Percentiles rank a stretch among this genome's conserved stretches.
Conservation (phyloP, 2,329 filamentous ascomycete genomes). For the Keithomyces neogunnii region DNA sequence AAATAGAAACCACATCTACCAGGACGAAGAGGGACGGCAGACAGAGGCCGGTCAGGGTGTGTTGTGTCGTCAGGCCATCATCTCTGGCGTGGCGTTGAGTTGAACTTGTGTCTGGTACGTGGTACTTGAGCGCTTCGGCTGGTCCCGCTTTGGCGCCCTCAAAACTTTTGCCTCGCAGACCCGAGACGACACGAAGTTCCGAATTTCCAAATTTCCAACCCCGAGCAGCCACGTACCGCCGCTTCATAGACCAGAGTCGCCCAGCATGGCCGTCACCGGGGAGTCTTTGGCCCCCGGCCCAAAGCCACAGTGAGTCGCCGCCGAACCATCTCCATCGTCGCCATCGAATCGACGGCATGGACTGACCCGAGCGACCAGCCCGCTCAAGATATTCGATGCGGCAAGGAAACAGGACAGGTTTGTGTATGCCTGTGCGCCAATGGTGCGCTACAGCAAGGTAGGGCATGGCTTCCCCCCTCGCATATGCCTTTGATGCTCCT, state of each 20-base stretch:
- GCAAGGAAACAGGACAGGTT: conserved; percentile 43
- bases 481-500: not conserved
- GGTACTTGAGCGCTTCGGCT: not conserved
- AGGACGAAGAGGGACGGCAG: too few relatives aligned
- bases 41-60: not conserved
- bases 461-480: too few relatives aligned
- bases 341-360: not conserved
- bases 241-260: not conserved
- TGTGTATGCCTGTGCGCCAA: conserved; percentile 54
- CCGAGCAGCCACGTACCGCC: not conserved
- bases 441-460: conserved; percentile 58
- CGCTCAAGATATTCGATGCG: conserved; percentile 50
- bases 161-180: not conserved
- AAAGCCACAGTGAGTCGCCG: conserved; percentile 6
- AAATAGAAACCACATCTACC: too few relatives aligned
- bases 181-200: not conserved
- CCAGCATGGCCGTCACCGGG: conserved; percentile 4
- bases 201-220: not conserved
- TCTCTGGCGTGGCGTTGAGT: too few relatives aligned
- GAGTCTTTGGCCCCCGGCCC: not conserved
- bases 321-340: not conserved
- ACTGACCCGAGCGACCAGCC: conserved; percentile 25
- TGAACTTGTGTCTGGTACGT: not conserved
- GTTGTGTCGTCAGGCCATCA: too few relatives aligned
- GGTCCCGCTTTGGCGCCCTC: not conserved